Evolutionary conservation across 371 early-diverging fungal genomes (phyloP), one percentile per base, ranked within the genome.

Genomic region (Mycotypha africana): DNA sequence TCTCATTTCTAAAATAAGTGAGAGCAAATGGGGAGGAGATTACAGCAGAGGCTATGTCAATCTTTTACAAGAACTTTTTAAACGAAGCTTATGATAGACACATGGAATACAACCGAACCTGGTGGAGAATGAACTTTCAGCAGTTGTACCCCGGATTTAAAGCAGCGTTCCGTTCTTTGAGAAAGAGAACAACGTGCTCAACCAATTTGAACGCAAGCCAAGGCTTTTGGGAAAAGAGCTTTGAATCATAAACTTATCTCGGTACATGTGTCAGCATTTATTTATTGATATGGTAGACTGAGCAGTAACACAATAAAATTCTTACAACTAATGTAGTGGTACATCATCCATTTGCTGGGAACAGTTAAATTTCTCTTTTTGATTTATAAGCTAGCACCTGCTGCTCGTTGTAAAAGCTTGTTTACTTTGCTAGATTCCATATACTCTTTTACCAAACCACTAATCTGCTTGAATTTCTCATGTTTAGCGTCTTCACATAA

Each of bases 391-490:
- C 59, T 66, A 33, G 61, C 49, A 30, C 37, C 40, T 32, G 50
- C 42, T 5, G 39, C 21, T 40, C 57, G 76, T 60, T 69, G 65
- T 39, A 88, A 62, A 26, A 88, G 51, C 55, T 79, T 79, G 61
- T 86, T 86, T 43, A 71, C 71, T 35, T 73, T 71, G 25, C 79
- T 77, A 7, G 73, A 66, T 22, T 71, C 71, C 63, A 75, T 71
- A 52, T 78, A 81, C 57, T 92, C 88, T 75, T 93, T 97, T 51
- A 95, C 82, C 24, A 97, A 58, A 19, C 58, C 63, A 43, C 85
- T 85, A 38, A 93, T 74, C 1, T 58, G 64, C 74, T 86, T 90
- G 74, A 95, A 97, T 49, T 86, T 81, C 10, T 76, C 74, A 60
- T 89, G 68, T 30, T 71, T 74, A 14, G 94, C 76, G 62, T 95